Evolutionary conservation across 345 rosid genomes (phyloP).

Genomic region (Orychophragmus violaceus): DNA sequence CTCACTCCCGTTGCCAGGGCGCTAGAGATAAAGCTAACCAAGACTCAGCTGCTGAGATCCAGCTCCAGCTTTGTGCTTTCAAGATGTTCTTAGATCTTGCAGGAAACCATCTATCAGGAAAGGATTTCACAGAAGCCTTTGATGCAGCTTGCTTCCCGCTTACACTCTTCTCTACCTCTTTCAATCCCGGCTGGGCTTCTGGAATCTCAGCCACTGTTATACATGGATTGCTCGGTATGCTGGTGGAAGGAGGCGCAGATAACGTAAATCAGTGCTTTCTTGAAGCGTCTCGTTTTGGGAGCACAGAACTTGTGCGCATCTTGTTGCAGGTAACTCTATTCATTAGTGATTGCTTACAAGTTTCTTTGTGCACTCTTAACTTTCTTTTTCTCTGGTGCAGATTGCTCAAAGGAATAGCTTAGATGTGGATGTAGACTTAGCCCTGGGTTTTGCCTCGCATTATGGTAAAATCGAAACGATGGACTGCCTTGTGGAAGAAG

Average conservation of each 20-base stretch:
- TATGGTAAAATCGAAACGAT: conserved; percentile 85
- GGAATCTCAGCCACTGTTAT: conserved; percentile 82
- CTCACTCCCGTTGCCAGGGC: conserved; percentile 78
- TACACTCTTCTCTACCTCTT: conserved; percentile 80
- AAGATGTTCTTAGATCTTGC: conserved; percentile 81
- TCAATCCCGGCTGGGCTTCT: conserved; percentile 93
- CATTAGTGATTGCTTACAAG: background rate
- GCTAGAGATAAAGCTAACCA: conserved; percentile 51
- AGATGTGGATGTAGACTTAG: conserved; percentile 93
- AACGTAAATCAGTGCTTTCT: conserved; percentile 95
- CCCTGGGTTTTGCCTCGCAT: conserved; percentile 88
- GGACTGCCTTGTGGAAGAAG: conserved; percentile 98
- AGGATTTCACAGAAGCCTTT: conserved; percentile 96
- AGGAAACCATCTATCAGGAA: conserved; percentile 82
- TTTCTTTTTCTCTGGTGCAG: conserved; percentile 33
- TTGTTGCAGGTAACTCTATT: conserved; percentile 60
- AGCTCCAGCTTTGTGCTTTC: conserved; percentile 87
- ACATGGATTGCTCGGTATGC: conserved; percentile 77
- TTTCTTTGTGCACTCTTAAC: background rate
- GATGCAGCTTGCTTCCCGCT: too few relatives aligned
- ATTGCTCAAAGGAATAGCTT: conserved; percentile 95
- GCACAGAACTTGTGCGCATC: conserved; percentile 95
- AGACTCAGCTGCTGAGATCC: conserved; percentile 74
- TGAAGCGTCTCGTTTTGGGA: conserved; percentile 97
- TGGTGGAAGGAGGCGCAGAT: conserved; percentile 97